A percentile compares a stretch with the other conserved stretches of the same genome.
Conservation (phyloP, 306 rosid genomes). For the Glycine latifolia region DNA sequence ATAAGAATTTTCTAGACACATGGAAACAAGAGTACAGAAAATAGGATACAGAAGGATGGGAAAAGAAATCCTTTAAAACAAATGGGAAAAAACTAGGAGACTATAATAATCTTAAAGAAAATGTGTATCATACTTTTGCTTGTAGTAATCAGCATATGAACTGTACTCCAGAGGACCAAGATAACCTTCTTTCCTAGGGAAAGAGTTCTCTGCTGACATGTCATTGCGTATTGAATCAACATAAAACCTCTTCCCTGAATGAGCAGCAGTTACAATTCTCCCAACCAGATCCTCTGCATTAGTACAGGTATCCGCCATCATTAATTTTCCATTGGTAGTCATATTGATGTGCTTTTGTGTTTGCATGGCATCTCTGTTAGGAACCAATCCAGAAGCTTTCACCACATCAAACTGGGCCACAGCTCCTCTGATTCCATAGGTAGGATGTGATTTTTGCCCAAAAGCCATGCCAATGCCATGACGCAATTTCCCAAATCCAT, state of each 20-base stretch:
- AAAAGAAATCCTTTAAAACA: conserved; percentile 30
- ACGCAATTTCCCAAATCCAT: conserved; percentile 93
- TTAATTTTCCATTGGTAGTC: conserved; percentile 64
- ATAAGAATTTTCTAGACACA: conserved; percentile 32
- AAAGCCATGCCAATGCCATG: conserved; percentile 97
- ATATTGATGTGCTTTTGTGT: conserved; percentile 53
- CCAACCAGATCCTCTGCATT: conserved; percentile 81
- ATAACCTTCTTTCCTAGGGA: conserved; percentile 98
- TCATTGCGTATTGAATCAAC: conserved; percentile 92
- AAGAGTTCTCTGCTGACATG: conserved; percentile 94
- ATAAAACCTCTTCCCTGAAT: conserved; percentile 97
- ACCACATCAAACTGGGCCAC: conserved; percentile 98
- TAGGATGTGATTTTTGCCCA: conserved; percentile 96
- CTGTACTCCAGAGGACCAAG: conserved; percentile 99
- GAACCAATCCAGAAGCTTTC: conserved; percentile 95
- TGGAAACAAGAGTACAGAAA: conserved; percentile 13
- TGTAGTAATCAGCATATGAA: conserved; percentile 97
- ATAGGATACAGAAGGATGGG: conserved; percentile 32
- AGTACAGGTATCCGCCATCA: conserved; percentile 88
- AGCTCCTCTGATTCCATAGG: conserved; percentile 99
- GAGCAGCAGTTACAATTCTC: conserved; percentile 96
- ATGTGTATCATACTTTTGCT: conserved; percentile 79
- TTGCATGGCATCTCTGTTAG: conserved; percentile 62
- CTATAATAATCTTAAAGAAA: conserved; percentile 44
- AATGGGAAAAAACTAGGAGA: conserved; percentile 32